Evolutionary conservation across 306 rosid species (phyloP), one percentile per base, ranked within the genome.

Genomic region (Medicago ruthenica): DNA sequence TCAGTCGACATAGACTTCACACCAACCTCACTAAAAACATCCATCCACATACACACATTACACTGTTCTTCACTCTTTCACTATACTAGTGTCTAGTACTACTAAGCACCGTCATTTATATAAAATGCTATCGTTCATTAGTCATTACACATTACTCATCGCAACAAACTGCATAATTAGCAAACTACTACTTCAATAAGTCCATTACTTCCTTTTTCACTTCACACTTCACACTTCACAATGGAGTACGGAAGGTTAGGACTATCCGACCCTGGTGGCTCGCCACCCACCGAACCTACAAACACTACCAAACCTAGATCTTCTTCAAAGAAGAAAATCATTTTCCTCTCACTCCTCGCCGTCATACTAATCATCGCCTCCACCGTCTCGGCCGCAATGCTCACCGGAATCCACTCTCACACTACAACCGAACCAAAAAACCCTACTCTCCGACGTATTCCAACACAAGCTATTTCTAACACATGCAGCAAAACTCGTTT

Each of bases 391-490:
- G 96, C 96, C 44, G 85, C 61, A 0, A 4, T 89, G 0, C 47
- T 89, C 13, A 2, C 80, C 17, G 54, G 37, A 0, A 47, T 16
- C 47, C 85, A 80, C 4, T 61, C 77, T 27, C 77, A 69, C 4
- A 24, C 17, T 3, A 9, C 15, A 9, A 0, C 55, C 2, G 10
- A 20, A 0, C 21, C 1, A 0, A 9, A 82, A 6, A 65, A 9
- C 3, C 65, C 83, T 0, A 20, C 34, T 82, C 54, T 85, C 53
- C 75, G 13, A 4, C 83, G 81, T 2, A 85, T 77, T 51, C 98
- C 96, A 1, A 86, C 97, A 0, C 90, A 83, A 60, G 93, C 99
- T 0, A 96, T 96, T 39, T 96, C 99, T 1, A 16, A 71, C 27
- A 67, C 96, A 21, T 96, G 99, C 71, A 80, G 92, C 78, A 86